A percentile compares a stretch with the other conserved stretches of the same genome.
Evolutionary conservation across 768 basidiomycete genomes (phyloP).

Genomic region (Hygrophorus pudorinus): DNA sequence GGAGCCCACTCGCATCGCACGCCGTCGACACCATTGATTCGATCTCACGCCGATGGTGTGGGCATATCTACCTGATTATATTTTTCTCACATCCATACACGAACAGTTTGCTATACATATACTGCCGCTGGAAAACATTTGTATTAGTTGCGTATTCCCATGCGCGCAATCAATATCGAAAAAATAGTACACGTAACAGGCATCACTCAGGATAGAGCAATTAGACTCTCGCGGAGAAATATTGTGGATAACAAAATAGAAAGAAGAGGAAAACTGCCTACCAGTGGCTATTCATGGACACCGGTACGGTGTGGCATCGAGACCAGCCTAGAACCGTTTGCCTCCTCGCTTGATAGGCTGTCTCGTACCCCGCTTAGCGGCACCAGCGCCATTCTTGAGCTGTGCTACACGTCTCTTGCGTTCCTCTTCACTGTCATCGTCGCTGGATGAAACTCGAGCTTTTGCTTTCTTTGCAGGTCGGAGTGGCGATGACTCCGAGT

Average conservation of each 20-base stretch:
- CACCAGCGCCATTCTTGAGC: constrained; percentile 27
- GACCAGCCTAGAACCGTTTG: constrained; percentile 48
- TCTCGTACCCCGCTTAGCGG: constrained; percentile 40
- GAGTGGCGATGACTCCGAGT: constrained; percentile 44
- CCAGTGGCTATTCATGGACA: too few relatives aligned
- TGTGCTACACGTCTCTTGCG: constrained; percentile 32
- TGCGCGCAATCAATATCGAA: too few relatives aligned
- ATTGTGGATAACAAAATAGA: too few relatives aligned
- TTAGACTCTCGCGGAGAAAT: too few relatives aligned
- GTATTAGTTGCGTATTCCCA: background rate
- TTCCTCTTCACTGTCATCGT: constrained; percentile 52
- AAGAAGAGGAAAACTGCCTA: too few relatives aligned
- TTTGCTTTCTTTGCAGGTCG: constrained; percentile 44
- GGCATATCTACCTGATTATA: too few relatives aligned
- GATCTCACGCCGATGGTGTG: background rate
- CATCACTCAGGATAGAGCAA: too few relatives aligned
- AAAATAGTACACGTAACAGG: background rate
- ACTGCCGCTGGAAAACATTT: background rate
- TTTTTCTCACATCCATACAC: too few relatives aligned
- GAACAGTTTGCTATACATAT: background rate
- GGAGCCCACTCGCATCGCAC: constrained; percentile 20
- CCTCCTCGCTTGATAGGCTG: constrained; percentile 73
- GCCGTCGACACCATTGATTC: constrained; percentile 1
- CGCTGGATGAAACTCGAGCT: constrained; percentile 27
- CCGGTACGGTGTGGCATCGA: too few relatives aligned